A percentile compares a stretch with the other conserved stretches of the same genome.
Evolutionary conservation across 2,329 filamentous ascomycete genomes (phyloP).

Genomic region (Cytospora chrysosperma): DNA sequence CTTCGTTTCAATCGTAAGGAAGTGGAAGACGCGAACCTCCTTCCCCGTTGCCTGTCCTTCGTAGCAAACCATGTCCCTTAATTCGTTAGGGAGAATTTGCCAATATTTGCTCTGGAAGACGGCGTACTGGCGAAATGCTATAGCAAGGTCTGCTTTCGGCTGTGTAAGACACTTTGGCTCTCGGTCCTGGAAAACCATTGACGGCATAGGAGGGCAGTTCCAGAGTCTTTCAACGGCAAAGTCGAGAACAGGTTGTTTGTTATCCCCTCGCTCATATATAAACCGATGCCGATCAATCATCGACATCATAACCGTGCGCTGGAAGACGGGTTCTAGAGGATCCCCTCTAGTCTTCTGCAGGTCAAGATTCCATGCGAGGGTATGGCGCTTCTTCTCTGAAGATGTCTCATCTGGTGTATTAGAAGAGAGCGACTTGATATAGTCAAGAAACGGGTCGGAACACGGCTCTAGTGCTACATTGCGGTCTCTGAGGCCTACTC

Average conservation of each 20-base stretch:
- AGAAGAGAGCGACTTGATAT: background rate
- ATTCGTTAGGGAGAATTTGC: background rate
- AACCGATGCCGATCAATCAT: conserved; percentile 15
- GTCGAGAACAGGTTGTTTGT: background rate
- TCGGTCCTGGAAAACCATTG: background rate
- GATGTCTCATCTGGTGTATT: background rate
- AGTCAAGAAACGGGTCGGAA: background rate
- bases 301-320: conserved; percentile 10
- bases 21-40: conserved; percentile 8
- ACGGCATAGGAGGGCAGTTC: conserved; percentile 10
- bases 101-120: background rate
- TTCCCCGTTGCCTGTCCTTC: background rate
- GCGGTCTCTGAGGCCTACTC: conserved; percentile 2
- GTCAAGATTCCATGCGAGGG: conserved; percentile 5
- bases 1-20: conserved; percentile 14
- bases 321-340: conserved; percentile 2
- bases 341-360: background rate
- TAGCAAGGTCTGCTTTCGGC: conserved; percentile 11
- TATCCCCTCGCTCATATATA: conserved; percentile 2
- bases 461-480: conserved; percentile 7
- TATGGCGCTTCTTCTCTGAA: conserved; percentile 1
- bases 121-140: conserved; percentile 7
- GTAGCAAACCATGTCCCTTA: background rate
- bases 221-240: conserved; percentile 14
- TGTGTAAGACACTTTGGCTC: background rate